Base-by-base conservation (phyloP, 768 basidiomycete species). In the Cyathus striatus region DNA sequence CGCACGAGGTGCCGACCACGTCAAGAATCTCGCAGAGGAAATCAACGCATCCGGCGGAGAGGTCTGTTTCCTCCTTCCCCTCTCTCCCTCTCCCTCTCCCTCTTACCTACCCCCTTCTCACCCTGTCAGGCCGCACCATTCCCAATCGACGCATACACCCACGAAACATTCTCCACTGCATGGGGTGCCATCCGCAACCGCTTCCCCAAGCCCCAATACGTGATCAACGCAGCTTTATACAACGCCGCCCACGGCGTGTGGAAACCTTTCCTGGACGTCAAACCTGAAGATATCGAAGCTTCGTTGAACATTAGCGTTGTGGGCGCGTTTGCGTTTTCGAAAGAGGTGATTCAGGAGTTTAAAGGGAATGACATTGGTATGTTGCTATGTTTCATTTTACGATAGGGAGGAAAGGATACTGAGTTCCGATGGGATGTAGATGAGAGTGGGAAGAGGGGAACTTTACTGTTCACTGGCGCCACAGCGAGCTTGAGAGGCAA, bases 381-480 rank as follows among this genome's bases (percentile, higher is more conserved):
- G n/a, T n/a, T n/a, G n/a, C n/a, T n/a, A n/a, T n/a, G n/a, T n/a
- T n/a, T n/a, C n/a, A n/a, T n/a, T n/a, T n/a, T n/a, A n/a, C n/a
- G n/a, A n/a, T n/a, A n/a, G n/a, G n/a, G n/a, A n/a, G n/a, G n/a
- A n/a, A n/a, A n/a, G n/a, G n/a, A n/a, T n/a, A n/a, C n/a, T n/a
- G n/a, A n/a, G n/a, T n/a, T n/a, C n/a, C n/a, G n/a, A n/a, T n/a
- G n/a, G n/a, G n/a, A n/a, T n/a, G n/a, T n/a, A n/a, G 61, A 72
- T 38, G 55, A 65, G 1, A 59, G 57, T n/a, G 78, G 81, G 9
- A 76, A 76, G 53, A 68, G 72, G 21, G 86, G 86, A 5, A 75
- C 79, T 0, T 59, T 88, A 37, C 72, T 86, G 12, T 85, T 86
- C 54, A 88, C 85, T 0, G 83, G 85, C 0, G 86, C 86, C 1